Evolutionary conservation across 2,329 filamentous ascomycete genomes (phyloP).

Genomic region (Coniochaeta hoffmannii): DNA sequence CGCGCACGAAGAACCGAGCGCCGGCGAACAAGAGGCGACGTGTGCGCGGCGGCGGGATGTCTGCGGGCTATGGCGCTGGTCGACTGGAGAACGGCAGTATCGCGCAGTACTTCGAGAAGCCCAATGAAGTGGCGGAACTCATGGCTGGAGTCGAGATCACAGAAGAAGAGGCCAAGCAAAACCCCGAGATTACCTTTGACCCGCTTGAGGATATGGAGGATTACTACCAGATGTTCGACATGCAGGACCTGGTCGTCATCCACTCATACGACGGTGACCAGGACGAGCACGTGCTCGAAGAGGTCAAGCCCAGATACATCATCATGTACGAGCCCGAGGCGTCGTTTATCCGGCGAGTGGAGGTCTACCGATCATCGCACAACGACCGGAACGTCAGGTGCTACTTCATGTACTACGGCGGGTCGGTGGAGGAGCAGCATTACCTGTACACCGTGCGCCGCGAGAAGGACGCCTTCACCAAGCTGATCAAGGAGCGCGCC

Average conservation of each 20-base stretch:
- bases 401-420: constrained; percentile 95
- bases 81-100: constrained; percentile 69
- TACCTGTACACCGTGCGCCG: constrained; percentile 85
- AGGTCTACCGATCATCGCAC: constrained; percentile 94
- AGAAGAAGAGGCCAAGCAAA: constrained; percentile 66
- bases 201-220: constrained; percentile 87
- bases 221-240: constrained; percentile 85
- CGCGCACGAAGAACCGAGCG: constrained; percentile 46
- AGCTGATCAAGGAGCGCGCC: constrained; percentile 87
- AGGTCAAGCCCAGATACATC: constrained; percentile 86
- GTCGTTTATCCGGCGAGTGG: constrained; percentile 86
- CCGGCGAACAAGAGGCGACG: constrained; percentile 82
- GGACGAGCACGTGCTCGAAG: constrained; percentile 94
- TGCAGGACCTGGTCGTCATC: constrained; percentile 79
- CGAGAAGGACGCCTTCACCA: constrained; percentile 94
- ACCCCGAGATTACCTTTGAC: constrained; percentile 67
- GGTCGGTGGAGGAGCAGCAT: constrained; percentile 90
- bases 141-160: constrained; percentile 79
- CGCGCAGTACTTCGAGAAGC: constrained; percentile 72
- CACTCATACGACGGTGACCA: constrained; percentile 94
- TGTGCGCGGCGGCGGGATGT: constrained; percentile 66
- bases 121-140: constrained; percentile 71
- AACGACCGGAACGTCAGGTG: constrained; percentile 81
- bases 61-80: constrained; percentile 44
- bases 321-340: constrained; percentile 98